Conservation (phyloP, 2,329 filamentous ascomycete genomes). For the Fusarium burgessii region DNA sequence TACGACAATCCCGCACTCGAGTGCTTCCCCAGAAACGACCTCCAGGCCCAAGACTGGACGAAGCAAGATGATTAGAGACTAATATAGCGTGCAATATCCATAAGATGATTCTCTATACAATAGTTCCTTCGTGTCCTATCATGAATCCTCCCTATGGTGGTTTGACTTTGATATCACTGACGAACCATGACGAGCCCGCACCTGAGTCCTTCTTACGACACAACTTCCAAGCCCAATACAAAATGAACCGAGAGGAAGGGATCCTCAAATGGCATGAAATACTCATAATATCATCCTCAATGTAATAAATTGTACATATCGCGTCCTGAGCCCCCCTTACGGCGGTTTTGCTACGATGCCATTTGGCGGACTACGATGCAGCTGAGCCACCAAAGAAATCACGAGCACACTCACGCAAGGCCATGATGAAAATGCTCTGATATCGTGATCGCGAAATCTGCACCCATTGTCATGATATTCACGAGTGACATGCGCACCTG, state of each 20-base stretch:
- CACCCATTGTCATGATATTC: background rate
- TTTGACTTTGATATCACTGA: background rate
- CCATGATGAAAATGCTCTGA: fast-evolving
- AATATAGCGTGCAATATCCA: fast-evolving
- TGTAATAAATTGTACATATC: background rate
- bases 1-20: background rate
- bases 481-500: background rate
- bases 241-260: too few species aligned
- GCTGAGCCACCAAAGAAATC: background rate
- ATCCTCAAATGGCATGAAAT: fast-evolving
- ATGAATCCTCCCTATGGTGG: background rate
- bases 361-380: background rate
- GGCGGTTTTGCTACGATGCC: background rate
- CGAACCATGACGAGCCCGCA: background rate
- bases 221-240: background rate
- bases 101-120: too few species aligned
- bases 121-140: background rate
- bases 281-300: background rate
- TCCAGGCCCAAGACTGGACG: background rate
- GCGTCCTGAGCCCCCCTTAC: fast-evolving
- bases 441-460: fast-evolving
- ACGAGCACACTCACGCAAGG: fast-evolving
- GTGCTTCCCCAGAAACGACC: background rate
- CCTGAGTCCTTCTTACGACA: background rate
- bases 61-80: background rate